Conservation (phyloP, 1,284 basidiomycete species). For the Violaceomyces palustris region DNA sequence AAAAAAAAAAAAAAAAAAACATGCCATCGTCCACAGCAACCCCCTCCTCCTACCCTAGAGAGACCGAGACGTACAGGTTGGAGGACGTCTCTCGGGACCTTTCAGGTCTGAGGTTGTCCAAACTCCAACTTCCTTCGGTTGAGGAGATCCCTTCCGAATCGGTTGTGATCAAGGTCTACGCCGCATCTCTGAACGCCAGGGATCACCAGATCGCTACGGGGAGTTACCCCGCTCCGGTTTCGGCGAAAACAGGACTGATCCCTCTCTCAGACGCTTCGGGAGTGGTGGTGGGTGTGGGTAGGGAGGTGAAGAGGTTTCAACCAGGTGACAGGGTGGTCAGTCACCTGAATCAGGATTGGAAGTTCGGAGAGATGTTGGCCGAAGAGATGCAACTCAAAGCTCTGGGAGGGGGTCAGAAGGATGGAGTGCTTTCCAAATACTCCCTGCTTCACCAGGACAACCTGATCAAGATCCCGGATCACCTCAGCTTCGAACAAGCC, state of each 20-base stretch:
- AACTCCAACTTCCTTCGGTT: neutral
- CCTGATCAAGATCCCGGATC: slow-evolving; percentile 15
- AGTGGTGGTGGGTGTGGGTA: slow-evolving; percentile 7
- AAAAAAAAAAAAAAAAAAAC: too few relatives aligned
- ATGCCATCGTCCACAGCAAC: too few relatives aligned
- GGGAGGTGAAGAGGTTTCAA: slow-evolving; percentile 6
- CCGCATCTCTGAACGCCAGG: slow-evolving; percentile 23
- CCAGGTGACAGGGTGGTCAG: slow-evolving; percentile 14
- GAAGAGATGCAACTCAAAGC: slow-evolving; percentile 20
- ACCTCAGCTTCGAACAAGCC: slow-evolving; percentile 13
- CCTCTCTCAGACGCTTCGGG: slow-evolving; percentile 22
- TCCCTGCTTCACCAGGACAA: slow-evolving; percentile 16
- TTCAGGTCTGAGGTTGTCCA: too few relatives aligned
- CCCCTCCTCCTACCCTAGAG: too few relatives aligned
- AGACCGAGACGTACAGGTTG: too few relatives aligned
- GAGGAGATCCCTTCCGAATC: slow-evolving; percentile 1
- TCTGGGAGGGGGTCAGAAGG: slow-evolving; percentile 10
- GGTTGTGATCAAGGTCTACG: slow-evolving; percentile 16
- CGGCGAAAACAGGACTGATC: slow-evolving; percentile 6
- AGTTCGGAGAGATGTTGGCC: slow-evolving; percentile 13
- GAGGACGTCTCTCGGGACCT: too few relatives aligned
- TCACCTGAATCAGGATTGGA: slow-evolving; percentile 16
- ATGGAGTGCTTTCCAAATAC: slow-evolving; percentile 13
- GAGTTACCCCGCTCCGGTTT: slow-evolving; percentile 16
- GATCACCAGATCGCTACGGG: slow-evolving; percentile 24